Evolutionary conservation across 2,329 filamentous ascomycete genomes (phyloP).

Genomic region (Fusarium pseudoanthophilum): DNA sequence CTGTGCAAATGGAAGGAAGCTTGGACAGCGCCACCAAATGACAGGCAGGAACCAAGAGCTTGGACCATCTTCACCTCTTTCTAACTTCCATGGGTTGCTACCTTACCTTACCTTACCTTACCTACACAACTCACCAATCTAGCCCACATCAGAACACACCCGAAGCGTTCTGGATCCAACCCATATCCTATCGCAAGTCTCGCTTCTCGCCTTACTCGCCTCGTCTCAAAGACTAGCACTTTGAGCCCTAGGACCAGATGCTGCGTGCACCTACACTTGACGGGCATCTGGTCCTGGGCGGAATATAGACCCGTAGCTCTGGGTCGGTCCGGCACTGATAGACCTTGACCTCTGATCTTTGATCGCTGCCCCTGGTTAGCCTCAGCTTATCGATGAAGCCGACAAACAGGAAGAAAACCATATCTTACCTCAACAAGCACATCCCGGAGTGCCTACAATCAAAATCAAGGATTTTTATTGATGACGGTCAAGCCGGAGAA

Average conservation of each 20-base stretch:
- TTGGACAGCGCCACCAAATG: slow-evolving; percentile 17
- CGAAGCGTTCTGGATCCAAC: slow-evolving; percentile 14
- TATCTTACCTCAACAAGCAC: slow-evolving; percentile 1
- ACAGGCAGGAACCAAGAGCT: slow-evolving; percentile 29
- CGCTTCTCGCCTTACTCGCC: slow-evolving; percentile 11
- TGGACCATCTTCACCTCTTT: slow-evolving; percentile 6
- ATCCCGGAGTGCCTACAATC: background rate
- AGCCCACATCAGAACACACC: slow-evolving; percentile 18
- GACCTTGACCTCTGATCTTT: slow-evolving; percentile 28
- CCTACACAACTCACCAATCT: slow-evolving; percentile 2
- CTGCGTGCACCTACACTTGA: slow-evolving; percentile 3
- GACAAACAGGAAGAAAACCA: slow-evolving; percentile 1
- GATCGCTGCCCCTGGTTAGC: slow-evolving; percentile 27
- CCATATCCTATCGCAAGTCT: background rate
- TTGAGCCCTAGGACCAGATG: slow-evolving; percentile 6
- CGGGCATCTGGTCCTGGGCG: background rate
- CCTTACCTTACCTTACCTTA: background rate
- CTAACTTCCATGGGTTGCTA: background rate
- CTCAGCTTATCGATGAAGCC: slow-evolving; percentile 18
- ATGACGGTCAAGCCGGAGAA: background rate
- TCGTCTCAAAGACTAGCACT: slow-evolving; percentile 1
- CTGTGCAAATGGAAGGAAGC: slow-evolving; percentile 16
- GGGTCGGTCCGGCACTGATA: slow-evolving; percentile 39
- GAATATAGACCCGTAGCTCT: slow-evolving; percentile 19
- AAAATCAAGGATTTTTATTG: background rate